Evolutionary conservation across 768 basidiomycete genomes (phyloP), one percentile per base, ranked within the genome.

Genomic region (Tephrocybe sp.): DNA sequence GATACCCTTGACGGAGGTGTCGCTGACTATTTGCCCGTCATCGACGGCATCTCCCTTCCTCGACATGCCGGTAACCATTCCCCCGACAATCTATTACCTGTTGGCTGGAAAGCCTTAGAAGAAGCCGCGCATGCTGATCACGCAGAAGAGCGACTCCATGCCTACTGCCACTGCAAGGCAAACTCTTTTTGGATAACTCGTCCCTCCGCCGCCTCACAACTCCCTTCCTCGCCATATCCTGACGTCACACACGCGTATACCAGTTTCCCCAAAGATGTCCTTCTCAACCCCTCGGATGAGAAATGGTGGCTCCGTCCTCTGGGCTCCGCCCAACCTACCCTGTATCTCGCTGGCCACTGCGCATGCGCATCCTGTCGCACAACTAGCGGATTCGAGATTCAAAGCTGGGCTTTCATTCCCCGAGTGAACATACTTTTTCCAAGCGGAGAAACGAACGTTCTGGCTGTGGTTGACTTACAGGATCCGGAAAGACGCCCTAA

Each of bases 241-340:
- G 59, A 63, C 41, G 47, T 63, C n/a, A 44, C 58, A 11, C 51
- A 53, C 27, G 50, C 63, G 1, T 51, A 51, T 24, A 39, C 38
- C 33, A 31, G 49, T 11, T 47, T 45, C 6, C 45, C 54, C 6
- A 15, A 38, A 22, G 53, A 52, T 5, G 34, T 45, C 10, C 16
- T 57, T 12, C 31, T 34, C 3, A 58, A 62, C 15, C 16, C 55
- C n/a, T 41, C 50, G 8, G 54, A 55, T 11, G 54, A 65, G 40
- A 62, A 65, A 22, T 65, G 61, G 56, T 66, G 64, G 64, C 54
- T 63, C 11, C 53, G 62, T 30, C 61, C 63, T 13, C 21, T 41
- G 3, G 52, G 50, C 15, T 47, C 40, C 6, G 37, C 44, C 1
- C 53, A 59, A 1, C 61, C 54, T 11, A 56, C 62, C 24, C 59